These are phyloP conservation scores for Bromus sterilis DNA, from an alignment of 176 grass and related monocot genomes.

Conservation along the genomic window DNA sequence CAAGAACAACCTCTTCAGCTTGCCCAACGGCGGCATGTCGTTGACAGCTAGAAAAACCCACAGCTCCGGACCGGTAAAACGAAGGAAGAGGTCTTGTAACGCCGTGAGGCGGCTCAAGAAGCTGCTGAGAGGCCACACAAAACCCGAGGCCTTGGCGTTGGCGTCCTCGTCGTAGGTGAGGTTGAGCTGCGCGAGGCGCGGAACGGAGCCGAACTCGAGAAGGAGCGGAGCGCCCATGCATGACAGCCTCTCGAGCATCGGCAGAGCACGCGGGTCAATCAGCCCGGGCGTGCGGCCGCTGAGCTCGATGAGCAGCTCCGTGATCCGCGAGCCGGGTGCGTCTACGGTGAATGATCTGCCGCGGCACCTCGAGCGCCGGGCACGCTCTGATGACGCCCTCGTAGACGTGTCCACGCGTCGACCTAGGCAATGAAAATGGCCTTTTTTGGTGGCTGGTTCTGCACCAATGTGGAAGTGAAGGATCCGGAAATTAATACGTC, in stretches of 20 bases:
- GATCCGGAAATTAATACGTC: no score
- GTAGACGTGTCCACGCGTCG: not conserved
- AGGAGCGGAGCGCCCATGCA: not conserved
- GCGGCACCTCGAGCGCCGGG: not conserved
- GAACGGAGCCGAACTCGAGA: not conserved
- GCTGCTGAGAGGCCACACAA: no score
- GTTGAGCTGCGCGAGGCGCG: not conserved
- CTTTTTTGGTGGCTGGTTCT: no score
- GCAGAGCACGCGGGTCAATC: not conserved
- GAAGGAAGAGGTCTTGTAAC: not conserved
- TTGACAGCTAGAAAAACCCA: not conserved
- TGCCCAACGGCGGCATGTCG: not conserved
- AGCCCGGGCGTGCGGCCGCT: not conserved
- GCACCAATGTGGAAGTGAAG: no score
- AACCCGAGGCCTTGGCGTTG: no score
- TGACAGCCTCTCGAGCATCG: not conserved
- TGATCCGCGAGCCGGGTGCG: not conserved
- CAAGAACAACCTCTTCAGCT: not conserved
- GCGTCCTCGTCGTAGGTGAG: not conserved
- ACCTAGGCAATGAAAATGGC: no score
- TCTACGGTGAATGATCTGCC: not conserved
- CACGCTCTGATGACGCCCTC: not conserved
- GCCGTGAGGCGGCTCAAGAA: not conserved
- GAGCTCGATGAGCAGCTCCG: not conserved
- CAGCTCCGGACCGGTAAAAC: not conserved